phyloP scores from a whole-genome alignment of 768 basidiomycete species.

The Pholiota microspora region DNA sequence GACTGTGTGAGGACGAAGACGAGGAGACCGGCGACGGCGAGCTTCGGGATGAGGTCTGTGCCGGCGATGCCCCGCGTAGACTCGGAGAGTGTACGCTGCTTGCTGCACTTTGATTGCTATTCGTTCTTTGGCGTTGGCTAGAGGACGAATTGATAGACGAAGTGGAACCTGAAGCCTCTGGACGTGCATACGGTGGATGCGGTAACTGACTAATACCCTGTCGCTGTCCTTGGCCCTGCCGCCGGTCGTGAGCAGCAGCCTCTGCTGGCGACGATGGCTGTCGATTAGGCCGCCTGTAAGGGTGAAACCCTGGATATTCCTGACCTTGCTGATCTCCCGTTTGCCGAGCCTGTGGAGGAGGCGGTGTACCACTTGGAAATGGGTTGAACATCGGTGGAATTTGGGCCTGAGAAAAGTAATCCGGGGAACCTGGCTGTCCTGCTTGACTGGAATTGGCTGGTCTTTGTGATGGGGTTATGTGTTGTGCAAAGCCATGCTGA shows the following conservation, averaged over 20 bases:
- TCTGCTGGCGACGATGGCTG: conserved; percentile 42
- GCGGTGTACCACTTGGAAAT: conserved; percentile 71
- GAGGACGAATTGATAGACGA: conserved; percentile 72
- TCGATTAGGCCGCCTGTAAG: conserved; percentile 72
- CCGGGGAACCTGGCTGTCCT: conserved; percentile 31
- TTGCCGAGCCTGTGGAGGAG: conserved; percentile 45
- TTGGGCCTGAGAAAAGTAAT: conserved; percentile 60
- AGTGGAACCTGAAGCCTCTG: conserved; percentile 76
- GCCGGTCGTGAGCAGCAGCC: conserved; percentile 27
- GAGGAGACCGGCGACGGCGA: conserved; percentile 22
- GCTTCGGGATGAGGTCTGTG: conserved; percentile 25
- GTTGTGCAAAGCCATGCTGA: conserved; percentile 51
- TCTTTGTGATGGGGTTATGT: conserved; percentile 37
- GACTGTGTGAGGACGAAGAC: conserved; percentile 13
- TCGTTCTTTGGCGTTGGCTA: conserved; percentile 64
- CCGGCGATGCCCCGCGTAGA: conserved; percentile 30
- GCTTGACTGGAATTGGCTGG: conserved; percentile 21
- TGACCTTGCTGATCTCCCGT: conserved; percentile 34
- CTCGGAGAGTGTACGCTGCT: conserved; percentile 35
- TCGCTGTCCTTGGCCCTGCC: conserved; percentile 46
- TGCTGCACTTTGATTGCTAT: conserved; percentile 64
- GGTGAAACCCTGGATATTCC: conserved; percentile 68
- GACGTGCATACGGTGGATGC: conserved; percentile 77
- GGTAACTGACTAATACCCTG: conserved; percentile 38
- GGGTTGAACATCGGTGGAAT: conserved; percentile 51